Evolutionary conservation across 2,329 filamentous ascomycete species (phyloP).

Genomic region (Trichophyton schoenleinii): DNA sequence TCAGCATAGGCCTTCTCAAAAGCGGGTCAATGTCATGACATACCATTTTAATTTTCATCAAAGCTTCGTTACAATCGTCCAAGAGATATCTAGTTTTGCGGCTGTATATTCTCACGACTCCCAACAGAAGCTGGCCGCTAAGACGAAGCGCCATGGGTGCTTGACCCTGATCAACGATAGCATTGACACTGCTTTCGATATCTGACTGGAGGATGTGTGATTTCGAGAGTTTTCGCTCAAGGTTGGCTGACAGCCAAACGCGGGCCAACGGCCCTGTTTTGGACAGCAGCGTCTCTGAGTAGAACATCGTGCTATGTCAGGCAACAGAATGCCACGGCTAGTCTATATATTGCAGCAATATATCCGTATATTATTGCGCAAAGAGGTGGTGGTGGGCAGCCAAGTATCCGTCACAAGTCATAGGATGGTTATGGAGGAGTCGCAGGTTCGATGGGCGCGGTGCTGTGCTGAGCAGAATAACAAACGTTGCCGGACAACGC

Average conservation of each 20-base stretch:
- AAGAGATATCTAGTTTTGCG: conserved; percentile 91
- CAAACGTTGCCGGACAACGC: neutral
- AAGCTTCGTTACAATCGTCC: conserved; percentile 92
- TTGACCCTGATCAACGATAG: conserved; percentile 85
- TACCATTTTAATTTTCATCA: conserved; percentile 99
- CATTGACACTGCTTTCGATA: conserved; percentile 85
- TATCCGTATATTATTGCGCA: neutral
- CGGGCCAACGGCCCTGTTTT: conserved; percentile 95
- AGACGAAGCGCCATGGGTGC: conserved; percentile 89
- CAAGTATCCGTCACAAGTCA: neutral
- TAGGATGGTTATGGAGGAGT: neutral
- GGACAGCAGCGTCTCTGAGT: conserved; percentile 86
- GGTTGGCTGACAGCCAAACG: conserved; percentile 95
- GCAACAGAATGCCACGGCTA: neutral
- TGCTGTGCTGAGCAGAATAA: neutral
- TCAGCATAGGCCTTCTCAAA: conserved; percentile 21
- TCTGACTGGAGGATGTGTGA: conserved; percentile 90
- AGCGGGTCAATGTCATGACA: conserved; percentile 13
- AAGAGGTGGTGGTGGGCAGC: neutral
- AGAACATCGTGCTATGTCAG: conserved; percentile 62
- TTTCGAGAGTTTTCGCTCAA: conserved; percentile 97
- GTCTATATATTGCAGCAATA: neutral
- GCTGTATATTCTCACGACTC: conserved; percentile 95
- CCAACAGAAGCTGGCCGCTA: conserved; percentile 84
- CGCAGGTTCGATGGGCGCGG: neutral